phyloP scores from a whole-genome alignment of 108 stramenopile genomes.

The Hondaea fermentalgiana region DNA sequence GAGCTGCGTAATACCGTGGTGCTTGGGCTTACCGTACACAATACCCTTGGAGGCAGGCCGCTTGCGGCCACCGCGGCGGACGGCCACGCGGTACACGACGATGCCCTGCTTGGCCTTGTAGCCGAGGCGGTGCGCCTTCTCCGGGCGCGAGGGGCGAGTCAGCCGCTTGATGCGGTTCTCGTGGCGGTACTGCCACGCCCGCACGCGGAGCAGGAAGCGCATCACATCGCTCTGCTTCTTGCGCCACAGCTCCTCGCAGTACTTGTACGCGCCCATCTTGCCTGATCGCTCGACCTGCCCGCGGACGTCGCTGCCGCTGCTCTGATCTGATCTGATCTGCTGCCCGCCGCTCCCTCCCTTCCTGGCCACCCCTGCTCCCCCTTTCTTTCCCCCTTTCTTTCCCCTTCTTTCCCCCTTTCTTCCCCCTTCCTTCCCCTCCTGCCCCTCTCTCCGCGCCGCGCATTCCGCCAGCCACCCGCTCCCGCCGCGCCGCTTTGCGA shows the following conservation, averaged over 20 bases:
- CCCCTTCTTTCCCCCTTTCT: too few relatives aligned
- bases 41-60: conserved; percentile 97
- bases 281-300: background rate
- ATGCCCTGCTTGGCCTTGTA: conserved; percentile 99
- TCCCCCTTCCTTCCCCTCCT: too few relatives aligned
- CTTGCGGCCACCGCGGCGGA: conserved; percentile 99
- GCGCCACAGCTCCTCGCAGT: conserved; percentile 99
- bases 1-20: conserved; percentile 99
- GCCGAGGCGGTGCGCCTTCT: conserved; percentile 98
- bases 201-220: conserved; percentile 98
- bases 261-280: conserved; percentile 98
- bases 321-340: background rate
- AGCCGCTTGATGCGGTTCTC: conserved; percentile 77
- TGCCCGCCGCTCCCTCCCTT: too few relatives aligned
- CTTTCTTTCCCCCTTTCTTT: too few relatives aligned
- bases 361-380: too few relatives aligned
- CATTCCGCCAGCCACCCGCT: too few relatives aligned
- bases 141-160: conserved; percentile 91
- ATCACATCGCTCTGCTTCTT: conserved; percentile 99
- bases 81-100: conserved; percentile 92
- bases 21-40: conserved; percentile 99
- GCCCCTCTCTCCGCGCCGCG: too few relatives aligned
- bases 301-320: background rate
- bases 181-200: conserved; percentile 99
- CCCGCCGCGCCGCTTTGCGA: too few relatives aligned